Evolutionary conservation across 805 yeast genomes (phyloP).

Genomic region (Candida ortonii): DNA sequence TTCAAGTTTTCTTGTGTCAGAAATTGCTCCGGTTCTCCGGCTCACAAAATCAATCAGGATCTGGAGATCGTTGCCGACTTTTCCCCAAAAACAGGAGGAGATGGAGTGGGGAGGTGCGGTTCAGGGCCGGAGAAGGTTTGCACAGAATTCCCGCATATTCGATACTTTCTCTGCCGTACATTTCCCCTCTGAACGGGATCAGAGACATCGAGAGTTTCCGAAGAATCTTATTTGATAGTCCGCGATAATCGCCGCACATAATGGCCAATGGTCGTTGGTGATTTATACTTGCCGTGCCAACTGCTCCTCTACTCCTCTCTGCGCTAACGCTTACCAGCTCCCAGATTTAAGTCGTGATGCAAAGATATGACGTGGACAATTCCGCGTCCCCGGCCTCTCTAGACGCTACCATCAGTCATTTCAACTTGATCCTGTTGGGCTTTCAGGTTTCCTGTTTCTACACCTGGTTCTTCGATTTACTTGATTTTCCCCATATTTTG

Average conservation of each 20-base stretch:
- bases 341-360: background rate
- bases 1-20: too few species aligned
- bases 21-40: constrained; percentile 1
- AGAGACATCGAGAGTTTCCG: constrained; percentile 4
- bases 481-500: too few species aligned
- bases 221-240: constrained; percentile 9
- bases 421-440: too few species aligned
- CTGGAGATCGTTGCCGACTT: background rate
- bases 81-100: constrained; percentile 14
- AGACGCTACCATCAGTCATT: too few species aligned
- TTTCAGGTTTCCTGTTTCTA: too few species aligned
- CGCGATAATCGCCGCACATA: background rate
- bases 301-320: constrained; percentile 2
- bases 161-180: background rate
- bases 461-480: too few species aligned
- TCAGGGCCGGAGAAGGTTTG: background rate
- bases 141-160: too few species aligned
- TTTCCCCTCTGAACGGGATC: constrained; percentile 14
- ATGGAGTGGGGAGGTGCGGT: constrained; percentile 14
- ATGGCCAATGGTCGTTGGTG: constrained; percentile 1
- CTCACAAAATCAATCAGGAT: background rate
- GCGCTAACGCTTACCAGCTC: too few species aligned
- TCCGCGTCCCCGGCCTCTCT: background rate
- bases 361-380: background rate
- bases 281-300: background rate